phyloP scores from a whole-genome alignment of 345 rosid genomes.

The Draba incana region DNA sequence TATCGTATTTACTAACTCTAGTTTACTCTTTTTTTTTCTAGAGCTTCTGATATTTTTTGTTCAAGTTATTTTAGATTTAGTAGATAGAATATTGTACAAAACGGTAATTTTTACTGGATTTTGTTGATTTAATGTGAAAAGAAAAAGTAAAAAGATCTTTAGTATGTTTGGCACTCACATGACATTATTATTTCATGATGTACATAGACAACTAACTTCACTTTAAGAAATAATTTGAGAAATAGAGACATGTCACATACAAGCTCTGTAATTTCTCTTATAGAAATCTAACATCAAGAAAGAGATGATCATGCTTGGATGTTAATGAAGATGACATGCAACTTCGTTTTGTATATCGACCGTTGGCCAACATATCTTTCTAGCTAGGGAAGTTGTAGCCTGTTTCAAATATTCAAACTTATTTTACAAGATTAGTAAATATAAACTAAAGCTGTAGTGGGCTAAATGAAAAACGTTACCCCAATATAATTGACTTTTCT shows the following conservation, averaged over 20 bases:
- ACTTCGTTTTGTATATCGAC: background rate
- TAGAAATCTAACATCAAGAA: background rate
- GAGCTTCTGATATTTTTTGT: too few relatives aligned
- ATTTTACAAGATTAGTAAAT: slow-evolving; percentile 3
- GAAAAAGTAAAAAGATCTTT: background rate
- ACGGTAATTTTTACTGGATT: background rate
- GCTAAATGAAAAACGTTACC: slow-evolving; percentile 20
- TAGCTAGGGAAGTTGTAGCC: slow-evolving; percentile 39
- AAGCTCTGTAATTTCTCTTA: background rate
- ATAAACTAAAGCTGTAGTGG: background rate
- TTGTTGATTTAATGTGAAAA: background rate
- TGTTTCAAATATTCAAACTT: slow-evolving; percentile 25
- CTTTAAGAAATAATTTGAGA: slow-evolving; percentile 1
- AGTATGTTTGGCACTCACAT: slow-evolving; percentile 22
- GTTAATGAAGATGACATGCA: slow-evolving; percentile 13
- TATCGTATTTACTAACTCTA: too few relatives aligned
- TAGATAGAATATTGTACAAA: background rate
- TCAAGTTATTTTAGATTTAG: too few relatives aligned
- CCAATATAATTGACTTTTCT: slow-evolving; percentile 37
- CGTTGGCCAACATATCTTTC: slow-evolving; percentile 15
- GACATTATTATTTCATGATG: slow-evolving; percentile 11
- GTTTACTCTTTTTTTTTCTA: too few relatives aligned
- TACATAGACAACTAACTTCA: slow-evolving; percentile 18
- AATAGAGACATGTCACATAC: slow-evolving; percentile 24
- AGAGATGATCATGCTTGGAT: background rate